Evolutionary conservation across 1,284 basidiomycete genomes (phyloP).

Genomic region (Malassezia psittaci): DNA sequence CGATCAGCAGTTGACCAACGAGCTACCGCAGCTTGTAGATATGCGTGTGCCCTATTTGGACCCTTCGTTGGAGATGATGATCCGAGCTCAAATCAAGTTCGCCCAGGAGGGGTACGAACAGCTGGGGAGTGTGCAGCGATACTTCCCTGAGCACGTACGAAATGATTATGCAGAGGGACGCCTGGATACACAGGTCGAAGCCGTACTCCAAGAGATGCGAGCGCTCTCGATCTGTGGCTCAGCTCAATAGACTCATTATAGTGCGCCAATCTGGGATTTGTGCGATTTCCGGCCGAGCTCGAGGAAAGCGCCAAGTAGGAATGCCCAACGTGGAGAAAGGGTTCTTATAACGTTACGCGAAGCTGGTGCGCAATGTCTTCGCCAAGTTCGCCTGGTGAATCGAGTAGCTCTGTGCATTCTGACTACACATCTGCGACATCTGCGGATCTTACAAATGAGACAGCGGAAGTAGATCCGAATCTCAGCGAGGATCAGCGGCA

Average conservation of each 20-base stretch:
- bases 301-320: too few species aligned
- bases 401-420: background rate
- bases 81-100: constrained; percentile 87
- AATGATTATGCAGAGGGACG: constrained; percentile 88
- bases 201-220: constrained; percentile 84
- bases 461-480: background rate
- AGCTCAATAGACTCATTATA: constrained; percentile 17
- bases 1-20: constrained; percentile 79
- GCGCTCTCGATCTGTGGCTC: constrained; percentile 67
- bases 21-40: constrained; percentile 84
- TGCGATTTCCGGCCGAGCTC: too few species aligned
- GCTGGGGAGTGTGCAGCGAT: constrained; percentile 88
- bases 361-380: constrained; percentile 1
- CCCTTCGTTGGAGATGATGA: constrained; percentile 95
- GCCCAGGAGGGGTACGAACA: constrained; percentile 98
- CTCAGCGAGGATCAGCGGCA: background rate
- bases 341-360: too few species aligned
- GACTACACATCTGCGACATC: constrained; percentile 1
- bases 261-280: too few species aligned
- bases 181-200: constrained; percentile 72
- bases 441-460: constrained; percentile 1
- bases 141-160: constrained; percentile 42
- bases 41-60: constrained; percentile 94
- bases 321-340: too few species aligned
- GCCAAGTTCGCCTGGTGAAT: constrained; percentile 6